Conservation (phyloP, 2,329 filamentous ascomycete genomes). For the Juglanconis sp. region DNA sequence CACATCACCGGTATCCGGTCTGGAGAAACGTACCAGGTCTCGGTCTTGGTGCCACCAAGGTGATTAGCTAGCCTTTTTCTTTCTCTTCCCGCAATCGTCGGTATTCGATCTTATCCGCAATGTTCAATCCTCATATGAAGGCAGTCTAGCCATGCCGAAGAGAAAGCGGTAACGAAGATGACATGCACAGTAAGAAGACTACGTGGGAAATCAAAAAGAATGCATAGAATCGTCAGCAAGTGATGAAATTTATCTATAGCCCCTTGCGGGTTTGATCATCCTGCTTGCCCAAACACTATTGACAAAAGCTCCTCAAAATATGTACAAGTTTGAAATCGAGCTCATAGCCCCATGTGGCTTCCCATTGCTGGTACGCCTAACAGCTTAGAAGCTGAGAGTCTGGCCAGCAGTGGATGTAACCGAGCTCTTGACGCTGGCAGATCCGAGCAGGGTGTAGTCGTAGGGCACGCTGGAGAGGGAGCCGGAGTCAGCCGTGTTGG, state of each 20-base stretch:
- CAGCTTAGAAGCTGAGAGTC: constrained; percentile 32
- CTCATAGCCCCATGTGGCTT: not conserved
- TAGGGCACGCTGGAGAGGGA: constrained; percentile 53
- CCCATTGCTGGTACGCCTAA: not conserved
- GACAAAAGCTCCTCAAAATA: constrained; percentile 2
- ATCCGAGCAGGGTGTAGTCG: constrained; percentile 50
- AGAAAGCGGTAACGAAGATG: too few relatives aligned
- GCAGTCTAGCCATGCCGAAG: too few relatives aligned
- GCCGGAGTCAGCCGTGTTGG: constrained; percentile 47
- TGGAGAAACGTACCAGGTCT: constrained; percentile 27
- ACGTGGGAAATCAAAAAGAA: too few relatives aligned
- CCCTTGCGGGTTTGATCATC: too few relatives aligned
- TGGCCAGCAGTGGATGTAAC: constrained; percentile 38
- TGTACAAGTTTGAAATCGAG: constrained; percentile 10
- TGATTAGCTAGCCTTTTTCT: not conserved
- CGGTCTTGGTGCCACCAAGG: constrained; percentile 2
- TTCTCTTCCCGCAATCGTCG: too few relatives aligned
- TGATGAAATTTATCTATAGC: too few relatives aligned
- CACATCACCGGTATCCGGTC: constrained; percentile 39
- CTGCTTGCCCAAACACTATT: not conserved
- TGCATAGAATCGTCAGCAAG: too few relatives aligned
- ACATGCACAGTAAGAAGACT: too few relatives aligned
- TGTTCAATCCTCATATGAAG: too few relatives aligned
- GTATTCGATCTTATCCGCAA: not conserved
- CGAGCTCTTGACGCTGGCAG: constrained; percentile 41